These are phyloP conservation scores for Hortaea werneckii DNA, from an alignment of 2,329 filamentous ascomycete genomes.

Conservation along the genomic window DNA sequence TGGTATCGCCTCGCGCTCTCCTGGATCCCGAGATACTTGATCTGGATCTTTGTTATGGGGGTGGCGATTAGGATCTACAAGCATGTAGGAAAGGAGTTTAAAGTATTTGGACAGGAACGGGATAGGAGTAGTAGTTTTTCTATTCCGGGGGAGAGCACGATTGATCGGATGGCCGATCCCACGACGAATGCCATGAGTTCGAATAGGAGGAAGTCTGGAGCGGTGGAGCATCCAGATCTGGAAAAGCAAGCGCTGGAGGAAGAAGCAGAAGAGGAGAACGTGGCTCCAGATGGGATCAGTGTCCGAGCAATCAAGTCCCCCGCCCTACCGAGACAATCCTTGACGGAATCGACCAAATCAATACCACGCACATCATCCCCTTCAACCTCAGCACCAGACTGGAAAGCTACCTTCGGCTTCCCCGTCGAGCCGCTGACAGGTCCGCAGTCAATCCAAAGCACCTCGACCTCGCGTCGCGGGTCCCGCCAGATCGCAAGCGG, in stretches of 20 bases:
- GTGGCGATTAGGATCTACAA: constrained; percentile 62
- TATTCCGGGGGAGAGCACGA: constrained; percentile 5
- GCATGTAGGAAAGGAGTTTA: constrained; percentile 47
- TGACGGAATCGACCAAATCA: not conserved
- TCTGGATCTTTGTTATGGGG: constrained; percentile 52
- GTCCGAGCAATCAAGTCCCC: not conserved
- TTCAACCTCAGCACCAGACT: constrained; percentile 5
- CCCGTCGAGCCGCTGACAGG: not conserved
- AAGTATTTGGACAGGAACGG: constrained; percentile 25
- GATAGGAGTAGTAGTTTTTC: constrained; percentile 10
- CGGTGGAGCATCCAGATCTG: not conserved
- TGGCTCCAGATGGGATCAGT: constrained; percentile 17
- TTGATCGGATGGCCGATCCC: not conserved
- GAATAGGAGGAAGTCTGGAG: not conserved
- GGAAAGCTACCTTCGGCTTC: constrained; percentile 7
- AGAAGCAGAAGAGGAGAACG: constrained; percentile 5
- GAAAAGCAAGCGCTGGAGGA: not conserved
- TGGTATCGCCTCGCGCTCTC: constrained; percentile 61
- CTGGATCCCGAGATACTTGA: constrained; percentile 65
- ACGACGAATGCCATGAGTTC: not conserved
- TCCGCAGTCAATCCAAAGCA: constrained; percentile 1
- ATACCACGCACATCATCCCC: constrained; percentile 4
- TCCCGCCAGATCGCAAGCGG: constrained; percentile 14
- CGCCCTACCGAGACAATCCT: not conserved
- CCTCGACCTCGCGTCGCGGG: constrained; percentile 18